phyloP scores from a whole-genome alignment of 2,329 filamentous ascomycete species.

The Pestalotiopsis sp. region DNA sequence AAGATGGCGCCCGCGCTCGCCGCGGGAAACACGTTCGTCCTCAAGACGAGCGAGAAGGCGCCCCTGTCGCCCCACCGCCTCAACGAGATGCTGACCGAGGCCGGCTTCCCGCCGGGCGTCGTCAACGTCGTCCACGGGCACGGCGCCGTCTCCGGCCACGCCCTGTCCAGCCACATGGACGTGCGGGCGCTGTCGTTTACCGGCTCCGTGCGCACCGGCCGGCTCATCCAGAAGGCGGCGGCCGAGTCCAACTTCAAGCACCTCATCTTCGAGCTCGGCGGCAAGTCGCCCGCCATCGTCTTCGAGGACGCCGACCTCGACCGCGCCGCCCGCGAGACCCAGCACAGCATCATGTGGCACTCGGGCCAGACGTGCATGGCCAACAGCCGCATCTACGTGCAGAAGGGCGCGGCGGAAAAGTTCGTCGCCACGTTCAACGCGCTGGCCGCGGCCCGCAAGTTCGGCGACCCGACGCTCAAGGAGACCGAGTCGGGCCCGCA shows the following conservation, averaged over 20 bases:
- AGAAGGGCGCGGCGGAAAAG: conserved; percentile 49
- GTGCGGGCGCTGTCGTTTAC: conserved; percentile 80
- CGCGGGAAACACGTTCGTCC: conserved; percentile 64
- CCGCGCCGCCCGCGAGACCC: conserved; percentile 58
- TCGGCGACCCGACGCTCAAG: conserved; percentile 37
- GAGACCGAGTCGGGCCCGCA: conserved; percentile 47
- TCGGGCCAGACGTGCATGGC: conserved; percentile 65
- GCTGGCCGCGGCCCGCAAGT: conserved; percentile 42
- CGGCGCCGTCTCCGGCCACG: conserved; percentile 67
- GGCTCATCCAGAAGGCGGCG: conserved; percentile 73
- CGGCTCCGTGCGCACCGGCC: conserved; percentile 71
- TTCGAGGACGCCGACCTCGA: conserved; percentile 69
- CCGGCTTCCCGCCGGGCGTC: conserved; percentile 76
- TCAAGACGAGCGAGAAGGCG: conserved; percentile 69
- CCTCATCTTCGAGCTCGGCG: conserved; percentile 69
- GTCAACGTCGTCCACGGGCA: conserved; percentile 73
- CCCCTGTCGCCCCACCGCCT: conserved; percentile 66
- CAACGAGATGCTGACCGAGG: conserved; percentile 68
- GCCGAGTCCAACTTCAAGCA: conserved; percentile 66
- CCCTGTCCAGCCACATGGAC: conserved; percentile 67
- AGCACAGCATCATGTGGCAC: conserved; percentile 50
- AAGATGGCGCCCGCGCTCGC: conserved; percentile 74
- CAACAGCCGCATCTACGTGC: conserved; percentile 60
- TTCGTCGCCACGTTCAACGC: conserved; percentile 63
- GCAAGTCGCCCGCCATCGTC: conserved; percentile 66